Conservation (phyloP, 768 basidiomycete species). For the Xerocomellus amylosporus region DNA sequence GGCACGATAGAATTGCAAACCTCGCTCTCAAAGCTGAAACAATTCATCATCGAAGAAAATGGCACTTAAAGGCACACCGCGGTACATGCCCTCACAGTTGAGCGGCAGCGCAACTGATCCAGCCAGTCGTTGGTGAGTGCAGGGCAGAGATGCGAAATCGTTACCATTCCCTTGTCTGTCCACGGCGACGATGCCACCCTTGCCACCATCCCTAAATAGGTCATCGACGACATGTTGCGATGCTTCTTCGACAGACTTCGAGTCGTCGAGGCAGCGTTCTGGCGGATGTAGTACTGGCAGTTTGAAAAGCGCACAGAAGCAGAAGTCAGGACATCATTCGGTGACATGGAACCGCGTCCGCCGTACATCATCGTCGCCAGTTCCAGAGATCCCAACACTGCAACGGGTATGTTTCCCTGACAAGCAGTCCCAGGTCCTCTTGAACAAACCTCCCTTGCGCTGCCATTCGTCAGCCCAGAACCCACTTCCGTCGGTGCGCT, state of each 20-base stretch:
- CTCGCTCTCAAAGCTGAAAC: conserved; percentile 9
- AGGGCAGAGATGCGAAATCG: conserved; percentile 6
- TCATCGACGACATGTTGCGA: conserved; percentile 54
- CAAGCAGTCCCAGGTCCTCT: conserved; percentile 40
- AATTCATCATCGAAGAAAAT: conserved; percentile 72
- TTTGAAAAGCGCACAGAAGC: not conserved
- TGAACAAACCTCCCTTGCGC: conserved; percentile 31
- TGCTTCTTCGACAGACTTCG: conserved; percentile 55
- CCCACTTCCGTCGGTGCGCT: conserved; percentile 47
- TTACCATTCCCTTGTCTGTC: conserved; percentile 68
- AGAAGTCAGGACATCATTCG: conserved; percentile 1
- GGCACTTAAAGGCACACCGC: conserved; percentile 72
- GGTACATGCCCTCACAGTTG: conserved; percentile 81
- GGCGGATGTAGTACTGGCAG: conserved; percentile 72
- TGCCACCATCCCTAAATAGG: conserved; percentile 54
- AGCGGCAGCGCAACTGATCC: conserved; percentile 64
- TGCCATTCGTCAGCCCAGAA: conserved; percentile 86
- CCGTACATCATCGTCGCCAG: conserved; percentile 81
- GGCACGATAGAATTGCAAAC: not conserved
- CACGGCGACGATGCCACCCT: conserved; percentile 74
- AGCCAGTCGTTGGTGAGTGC: not conserved
- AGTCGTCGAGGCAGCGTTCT: conserved; percentile 60
- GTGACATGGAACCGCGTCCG: not conserved
- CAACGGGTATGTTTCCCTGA: conserved; percentile 31
- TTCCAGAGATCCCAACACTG: conserved; percentile 77